These are phyloP conservation scores for Aechmea fasciata DNA, from an alignment of 176 grass and related monocot species.

Conservation along the genomic window DNA sequence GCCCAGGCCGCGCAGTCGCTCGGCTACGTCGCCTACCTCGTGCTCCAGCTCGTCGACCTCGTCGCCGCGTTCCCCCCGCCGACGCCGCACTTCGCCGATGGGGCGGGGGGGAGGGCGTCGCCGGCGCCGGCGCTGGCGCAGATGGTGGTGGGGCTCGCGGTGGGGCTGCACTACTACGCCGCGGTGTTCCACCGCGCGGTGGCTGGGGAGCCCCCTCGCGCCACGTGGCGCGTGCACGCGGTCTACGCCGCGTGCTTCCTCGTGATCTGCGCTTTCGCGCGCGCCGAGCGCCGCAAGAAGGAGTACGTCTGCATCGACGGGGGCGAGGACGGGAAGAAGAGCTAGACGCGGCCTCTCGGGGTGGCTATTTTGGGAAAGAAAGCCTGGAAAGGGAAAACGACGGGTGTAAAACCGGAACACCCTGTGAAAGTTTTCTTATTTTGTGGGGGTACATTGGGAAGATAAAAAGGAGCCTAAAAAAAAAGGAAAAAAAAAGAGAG, in stretches of 20 bases:
- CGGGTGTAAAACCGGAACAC: too few species aligned
- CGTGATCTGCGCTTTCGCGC: conserved; percentile 64
- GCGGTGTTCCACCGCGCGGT: conserved; percentile 93
- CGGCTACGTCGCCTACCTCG: conserved; percentile 65
- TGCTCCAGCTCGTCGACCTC: conserved; percentile 82
- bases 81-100: not conserved
- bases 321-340: conserved; percentile 86
- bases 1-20: conserved; percentile 91
- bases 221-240: conserved; percentile 83
- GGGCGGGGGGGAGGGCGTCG: conserved; percentile 20
- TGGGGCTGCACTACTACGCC: conserved; percentile 90
- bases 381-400: too few species aligned
- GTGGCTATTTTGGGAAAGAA: conserved; percentile 5
- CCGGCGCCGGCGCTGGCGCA: conserved; percentile 64
- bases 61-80: conserved; percentile 53
- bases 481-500: too few species aligned
- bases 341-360: conserved; percentile 22
- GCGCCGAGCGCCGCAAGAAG: conserved; percentile 84
- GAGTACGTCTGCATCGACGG: conserved; percentile 46
- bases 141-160: conserved; percentile 82
- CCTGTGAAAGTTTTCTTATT: too few species aligned
- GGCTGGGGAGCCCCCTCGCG: conserved; percentile 55
- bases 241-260: conserved; percentile 84
- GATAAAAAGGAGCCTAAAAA: too few species aligned
- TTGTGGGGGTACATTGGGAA: too few species aligned